These are phyloP conservation scores for Primulina huaijiensis DNA, from an alignment of 257 asterid species.

Conservation along the genomic window DNA sequence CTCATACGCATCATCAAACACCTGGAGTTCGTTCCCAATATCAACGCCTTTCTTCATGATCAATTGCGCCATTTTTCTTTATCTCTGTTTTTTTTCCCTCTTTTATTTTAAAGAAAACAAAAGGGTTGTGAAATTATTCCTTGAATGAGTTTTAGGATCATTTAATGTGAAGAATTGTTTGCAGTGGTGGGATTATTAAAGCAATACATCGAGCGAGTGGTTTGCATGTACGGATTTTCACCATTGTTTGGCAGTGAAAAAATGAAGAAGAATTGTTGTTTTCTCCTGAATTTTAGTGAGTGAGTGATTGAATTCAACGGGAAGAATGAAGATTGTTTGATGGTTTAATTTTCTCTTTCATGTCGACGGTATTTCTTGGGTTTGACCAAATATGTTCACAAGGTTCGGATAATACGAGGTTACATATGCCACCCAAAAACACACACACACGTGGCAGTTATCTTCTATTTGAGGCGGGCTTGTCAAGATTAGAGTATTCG, in stretches of 20 bases:
- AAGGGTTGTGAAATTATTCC: not conserved
- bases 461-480: not conserved
- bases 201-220: conserved; percentile 6
- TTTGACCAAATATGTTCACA: conserved; percentile 18
- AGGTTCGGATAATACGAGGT: conserved; percentile 21
- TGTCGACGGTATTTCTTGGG: conserved; percentile 21
- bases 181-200: conserved; percentile 38
- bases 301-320: conserved; percentile 13
- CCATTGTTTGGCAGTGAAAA: conserved; percentile 13
- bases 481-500: not conserved
- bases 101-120: not conserved
- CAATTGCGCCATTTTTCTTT: conserved; percentile 18
- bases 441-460: not conserved
- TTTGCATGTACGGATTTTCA: not conserved
- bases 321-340: conserved; percentile 5
- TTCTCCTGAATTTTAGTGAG: conserved; percentile 48
- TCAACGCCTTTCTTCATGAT: conserved; percentile 8
- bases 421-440: too few species aligned
- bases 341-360: not conserved
- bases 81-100: not conserved
- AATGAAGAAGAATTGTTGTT: conserved; percentile 29
- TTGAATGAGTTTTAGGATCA: not conserved
- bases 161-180: conserved; percentile 14
- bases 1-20: not conserved
- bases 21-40: not conserved